Base-by-base conservation (phyloP, 2,329 filamentous ascomycete species). In the Chaetomium globosum region DNA sequence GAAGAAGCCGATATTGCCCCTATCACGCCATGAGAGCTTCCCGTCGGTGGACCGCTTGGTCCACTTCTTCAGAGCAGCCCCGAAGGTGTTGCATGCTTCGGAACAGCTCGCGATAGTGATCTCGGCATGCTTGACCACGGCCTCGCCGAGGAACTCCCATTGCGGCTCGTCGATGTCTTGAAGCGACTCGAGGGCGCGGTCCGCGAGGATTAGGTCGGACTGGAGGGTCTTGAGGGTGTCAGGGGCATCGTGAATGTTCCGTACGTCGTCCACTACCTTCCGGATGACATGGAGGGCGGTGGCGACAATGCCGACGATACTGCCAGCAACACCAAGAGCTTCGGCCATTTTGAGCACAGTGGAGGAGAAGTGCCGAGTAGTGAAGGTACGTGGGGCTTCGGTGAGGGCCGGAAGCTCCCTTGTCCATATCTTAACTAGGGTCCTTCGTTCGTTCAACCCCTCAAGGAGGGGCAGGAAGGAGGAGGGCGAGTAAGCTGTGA, bases 1-100 rank as follows among this genome's bases (percentile, higher is more conserved):
- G 67, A 77, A 73, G 69, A 77, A 72, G 65, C 75, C 75, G 28
- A 77, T 73, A 59, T 68, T 76, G 68, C 72, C 70, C 69, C 72
- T 70, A 66, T 76, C 75, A 65, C 67, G 70, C 72, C 68, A 75
- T 63, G 72, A 64, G 30, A 77, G 67, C 59, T 71, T 76, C 55
- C 74, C 71, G 63, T 73, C 71, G 64, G 71, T 59, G 49, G 72
- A 75, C 63, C 75, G 74, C 69, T 71, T 72, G 33, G 75, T 76
- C 75, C 74, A 76, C 56, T 67, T 67, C 60, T 73, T 65, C 59
- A 77, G 70, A 63, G 73, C 70, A 63, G 68, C 66, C 53, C 70
- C 71, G 49, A 76, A 75, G n/a, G 70, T 64, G 49, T 71, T 61
- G 68, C 74, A 77, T 63, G 74, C 75, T 69, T 70, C 55, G 31